These are phyloP conservation scores for Hyphopichia pseudoburtonii DNA, from an alignment of 1,139 yeast genomes.

Conservation along the genomic window DNA sequence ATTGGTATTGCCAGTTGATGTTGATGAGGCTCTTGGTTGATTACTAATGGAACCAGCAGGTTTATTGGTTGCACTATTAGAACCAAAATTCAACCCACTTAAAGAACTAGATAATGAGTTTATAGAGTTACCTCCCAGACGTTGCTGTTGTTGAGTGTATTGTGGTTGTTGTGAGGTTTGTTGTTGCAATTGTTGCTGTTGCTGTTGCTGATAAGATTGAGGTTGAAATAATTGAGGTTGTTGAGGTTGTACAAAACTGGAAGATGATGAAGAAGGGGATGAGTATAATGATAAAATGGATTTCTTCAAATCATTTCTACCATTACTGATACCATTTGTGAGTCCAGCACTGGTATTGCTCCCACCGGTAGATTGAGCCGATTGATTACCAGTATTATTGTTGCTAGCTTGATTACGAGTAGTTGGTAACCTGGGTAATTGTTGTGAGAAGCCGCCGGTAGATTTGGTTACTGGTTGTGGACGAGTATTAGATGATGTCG, in stretches of 20 bases:
- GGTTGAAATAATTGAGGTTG: constrained; percentile 11
- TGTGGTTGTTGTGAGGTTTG: constrained; percentile 10
- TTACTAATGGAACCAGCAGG: not conserved
- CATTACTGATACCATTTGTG: constrained; percentile 13
- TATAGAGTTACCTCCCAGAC: constrained; percentile 7
- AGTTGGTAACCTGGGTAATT: constrained; percentile 8
- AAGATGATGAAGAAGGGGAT: constrained; percentile 52
- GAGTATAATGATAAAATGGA: constrained; percentile 89
- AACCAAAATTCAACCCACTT: constrained; percentile 33
- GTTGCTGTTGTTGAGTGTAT: constrained; percentile 9
- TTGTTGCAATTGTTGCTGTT: constrained; percentile 9
- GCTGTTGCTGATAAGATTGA: constrained; percentile 10
- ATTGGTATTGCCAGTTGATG: constrained; percentile 8
- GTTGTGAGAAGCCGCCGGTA: constrained; percentile 1
- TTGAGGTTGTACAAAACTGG: constrained; percentile 32
- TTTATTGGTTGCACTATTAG: not conserved
- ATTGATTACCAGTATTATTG: constrained; percentile 14
- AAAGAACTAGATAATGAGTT: constrained; percentile 33
- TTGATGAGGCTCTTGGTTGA: constrained; percentile 6
- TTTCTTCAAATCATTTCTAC: constrained; percentile 72
- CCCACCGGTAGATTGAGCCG: constrained; percentile 41
- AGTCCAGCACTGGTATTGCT: constrained; percentile 10
- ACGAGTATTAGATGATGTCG: not conserved
- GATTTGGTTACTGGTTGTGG: not conserved
- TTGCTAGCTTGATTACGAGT: constrained; percentile 21